Percentiles rank a stretch among this genome's conserved stretches.
These are phyloP conservation scores for Cryptococcus deneoformans DNA, from an alignment of 1,284 basidiomycete genomes.

Conservation along the genomic window DNA sequence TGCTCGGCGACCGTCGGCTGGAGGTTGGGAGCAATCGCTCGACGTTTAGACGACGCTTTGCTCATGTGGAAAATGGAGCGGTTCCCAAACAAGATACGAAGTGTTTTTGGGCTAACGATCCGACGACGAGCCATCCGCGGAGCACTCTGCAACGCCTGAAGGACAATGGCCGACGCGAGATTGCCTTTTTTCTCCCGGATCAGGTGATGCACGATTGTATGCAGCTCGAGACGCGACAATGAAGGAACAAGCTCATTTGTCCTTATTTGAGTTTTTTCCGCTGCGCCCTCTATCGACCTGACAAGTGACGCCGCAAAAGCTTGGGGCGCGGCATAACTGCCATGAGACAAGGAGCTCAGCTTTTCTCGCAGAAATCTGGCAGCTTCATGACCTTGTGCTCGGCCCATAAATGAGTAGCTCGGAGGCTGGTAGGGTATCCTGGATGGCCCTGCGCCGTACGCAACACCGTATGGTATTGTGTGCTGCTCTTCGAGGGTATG, in stretches of 20 bases:
- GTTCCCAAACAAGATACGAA: conserved; percentile 6
- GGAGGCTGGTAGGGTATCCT: conserved; percentile 29
- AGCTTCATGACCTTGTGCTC: background rate
- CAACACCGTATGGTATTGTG: conserved; percentile 23
- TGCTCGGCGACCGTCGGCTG: conserved; percentile 21
- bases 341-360: background rate
- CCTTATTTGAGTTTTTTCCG: background rate
- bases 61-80: conserved; percentile 1
- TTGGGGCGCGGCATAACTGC: background rate
- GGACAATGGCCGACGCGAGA: conserved; percentile 11
- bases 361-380: background rate
- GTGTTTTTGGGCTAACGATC: conserved; percentile 3
- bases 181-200: conserved; percentile 18
- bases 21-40: background rate
- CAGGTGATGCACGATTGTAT: conserved; percentile 28
- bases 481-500: conserved; percentile 1
- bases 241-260: background rate
- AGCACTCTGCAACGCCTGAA: conserved; percentile 2
- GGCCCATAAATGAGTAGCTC: too few relatives aligned
- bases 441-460: conserved; percentile 40
- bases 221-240: conserved; percentile 25
- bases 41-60: background rate
- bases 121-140: conserved; percentile 6
- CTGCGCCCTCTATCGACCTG: background rate
- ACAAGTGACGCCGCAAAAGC: background rate